Evolutionary conservation across 2,329 filamentous ascomycete species (phyloP).

Genomic region (Metarhizium anisopliae): DNA sequence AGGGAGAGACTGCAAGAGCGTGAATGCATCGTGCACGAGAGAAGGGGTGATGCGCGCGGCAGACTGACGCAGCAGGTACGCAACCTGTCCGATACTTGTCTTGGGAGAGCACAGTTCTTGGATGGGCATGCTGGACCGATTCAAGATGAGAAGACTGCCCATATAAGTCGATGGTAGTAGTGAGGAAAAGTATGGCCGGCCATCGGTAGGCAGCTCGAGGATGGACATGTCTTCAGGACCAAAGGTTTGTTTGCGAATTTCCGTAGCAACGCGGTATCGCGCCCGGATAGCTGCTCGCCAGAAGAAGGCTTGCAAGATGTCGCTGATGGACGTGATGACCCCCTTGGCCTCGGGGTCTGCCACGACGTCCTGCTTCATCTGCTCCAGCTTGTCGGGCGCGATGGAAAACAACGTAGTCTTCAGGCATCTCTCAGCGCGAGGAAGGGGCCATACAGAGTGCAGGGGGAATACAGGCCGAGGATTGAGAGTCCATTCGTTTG

Average conservation of each 20-base stretch:
- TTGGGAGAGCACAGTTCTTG: constrained; percentile 17
- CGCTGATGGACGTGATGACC: constrained; percentile 21
- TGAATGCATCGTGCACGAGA: constrained; percentile 20
- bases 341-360: constrained; percentile 16
- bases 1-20: constrained; percentile 15
- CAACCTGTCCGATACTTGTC: constrained; percentile 17
- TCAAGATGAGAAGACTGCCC: constrained; percentile 19
- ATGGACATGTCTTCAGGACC: constrained; percentile 18
- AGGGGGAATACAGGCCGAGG: constrained; percentile 16
- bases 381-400: constrained; percentile 17
- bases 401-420: constrained; percentile 23
- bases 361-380: constrained; percentile 20
- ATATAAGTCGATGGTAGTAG: constrained; percentile 19
- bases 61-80: constrained; percentile 15
- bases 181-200: constrained; percentile 20
- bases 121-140: constrained; percentile 15
- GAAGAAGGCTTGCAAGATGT: constrained; percentile 30
- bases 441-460: constrained; percentile 19
- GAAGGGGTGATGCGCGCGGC: constrained; percentile 15
- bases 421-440: constrained; percentile 16
- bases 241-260: constrained; percentile 10
- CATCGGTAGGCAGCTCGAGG: constrained; percentile 24
- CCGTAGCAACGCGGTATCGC: constrained; percentile 22
- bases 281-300: constrained; percentile 27
- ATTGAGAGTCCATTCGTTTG: constrained; percentile 8